Evolutionary conservation across 2,329 filamentous ascomycete species (phyloP).

Genomic region (Fusarium sterilihyphosum): DNA sequence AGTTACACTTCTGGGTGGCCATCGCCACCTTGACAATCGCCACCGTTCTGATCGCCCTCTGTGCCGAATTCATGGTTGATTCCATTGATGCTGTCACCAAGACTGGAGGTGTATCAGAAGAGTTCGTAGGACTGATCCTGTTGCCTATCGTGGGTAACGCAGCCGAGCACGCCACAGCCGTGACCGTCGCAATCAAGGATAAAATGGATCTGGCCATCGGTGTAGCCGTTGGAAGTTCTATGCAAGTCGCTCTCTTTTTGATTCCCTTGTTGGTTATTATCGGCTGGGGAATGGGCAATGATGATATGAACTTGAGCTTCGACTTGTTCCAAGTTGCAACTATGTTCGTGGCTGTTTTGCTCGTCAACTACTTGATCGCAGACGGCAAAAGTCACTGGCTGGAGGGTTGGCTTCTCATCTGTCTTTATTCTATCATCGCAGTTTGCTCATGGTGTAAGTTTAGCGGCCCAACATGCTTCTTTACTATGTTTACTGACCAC

Average conservation of each 20-base stretch:
- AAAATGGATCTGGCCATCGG: slow-evolving; percentile 88
- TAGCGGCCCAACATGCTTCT: not conserved
- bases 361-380: slow-evolving; percentile 87
- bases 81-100: slow-evolving; percentile 75
- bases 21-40: slow-evolving; percentile 75
- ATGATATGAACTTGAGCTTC: slow-evolving; percentile 84
- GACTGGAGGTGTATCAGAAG: slow-evolving; percentile 69
- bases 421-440: slow-evolving; percentile 83
- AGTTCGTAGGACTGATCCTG: slow-evolving; percentile 83
- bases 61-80: slow-evolving; percentile 81
- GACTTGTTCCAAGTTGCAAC: slow-evolving; percentile 90
- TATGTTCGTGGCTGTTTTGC: slow-evolving; percentile 82
- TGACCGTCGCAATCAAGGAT: slow-evolving; percentile 82
- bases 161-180: slow-evolving; percentile 82
- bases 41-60: slow-evolving; percentile 83
- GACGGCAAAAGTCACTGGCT: slow-evolving; percentile 87
- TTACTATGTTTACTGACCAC: slow-evolving; percentile 6
- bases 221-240: slow-evolving; percentile 81
- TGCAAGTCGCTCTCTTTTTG: slow-evolving; percentile 83
- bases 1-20: slow-evolving; percentile 77
- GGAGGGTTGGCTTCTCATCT: slow-evolving; percentile 79
- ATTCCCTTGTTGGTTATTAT: slow-evolving; percentile 81
- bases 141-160: slow-evolving; percentile 86
- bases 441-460: slow-evolving; percentile 70
- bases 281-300: slow-evolving; percentile 77